A percentile compares a stretch with the other conserved stretches of the same genome.
Conservation (phyloP, 768 basidiomycete genomes). For the Boletus huronensis region DNA sequence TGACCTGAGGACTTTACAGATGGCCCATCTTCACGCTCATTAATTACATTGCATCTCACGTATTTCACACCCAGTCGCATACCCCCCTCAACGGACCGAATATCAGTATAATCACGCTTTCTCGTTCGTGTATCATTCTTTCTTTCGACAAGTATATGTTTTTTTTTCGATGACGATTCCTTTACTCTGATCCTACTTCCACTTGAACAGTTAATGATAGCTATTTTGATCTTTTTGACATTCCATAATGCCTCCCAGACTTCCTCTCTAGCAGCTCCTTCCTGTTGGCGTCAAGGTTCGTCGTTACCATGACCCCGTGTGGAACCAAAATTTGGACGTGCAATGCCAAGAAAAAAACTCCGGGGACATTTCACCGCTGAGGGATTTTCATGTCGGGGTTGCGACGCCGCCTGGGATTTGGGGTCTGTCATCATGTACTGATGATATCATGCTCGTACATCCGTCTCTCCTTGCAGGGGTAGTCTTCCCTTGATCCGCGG, state of each 20-base stretch:
- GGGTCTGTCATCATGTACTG: neutral
- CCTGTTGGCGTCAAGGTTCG: neutral
- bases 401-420: neutral
- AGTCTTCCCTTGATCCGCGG: slow-evolving; percentile 8
- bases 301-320: neutral
- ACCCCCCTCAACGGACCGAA: slow-evolving; percentile 27
- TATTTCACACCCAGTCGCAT: slow-evolving; percentile 21
- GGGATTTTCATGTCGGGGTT: neutral
- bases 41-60: slow-evolving; percentile 20
- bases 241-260: neutral
- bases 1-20: slow-evolving; percentile 17
- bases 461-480: neutral
- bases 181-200: slow-evolving; percentile 3
- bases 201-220: neutral
- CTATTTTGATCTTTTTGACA: neutral
- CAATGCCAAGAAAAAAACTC: neutral
- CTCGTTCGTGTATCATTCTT: slow-evolving; percentile 26
- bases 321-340: neutral
- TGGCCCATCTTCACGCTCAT: slow-evolving; percentile 27
- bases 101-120: slow-evolving; percentile 24
- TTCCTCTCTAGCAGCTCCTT: neutral
- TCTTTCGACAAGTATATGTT: slow-evolving; percentile 15
- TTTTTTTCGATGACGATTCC: slow-evolving; percentile 3
- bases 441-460: neutral
- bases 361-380: neutral